phyloP scores from a whole-genome alignment of 1,284 basidiomycete species.

The Cronartium quercuum region DNA sequence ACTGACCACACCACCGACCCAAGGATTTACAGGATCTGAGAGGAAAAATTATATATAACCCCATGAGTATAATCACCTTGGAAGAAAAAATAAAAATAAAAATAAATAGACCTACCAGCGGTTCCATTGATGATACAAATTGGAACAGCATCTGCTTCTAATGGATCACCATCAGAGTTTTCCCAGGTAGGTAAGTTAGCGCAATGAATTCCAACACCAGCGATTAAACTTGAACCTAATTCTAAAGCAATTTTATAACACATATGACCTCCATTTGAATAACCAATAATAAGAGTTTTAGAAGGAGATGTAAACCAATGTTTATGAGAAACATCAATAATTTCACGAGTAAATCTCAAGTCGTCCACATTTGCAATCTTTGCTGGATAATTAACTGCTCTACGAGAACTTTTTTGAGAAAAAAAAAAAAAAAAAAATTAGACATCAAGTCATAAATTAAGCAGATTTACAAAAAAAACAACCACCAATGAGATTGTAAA shows the following conservation, averaged over 20 bases:
- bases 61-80: background rate
- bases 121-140: constrained; percentile 34
- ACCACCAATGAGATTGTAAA: background rate
- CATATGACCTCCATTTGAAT: constrained; percentile 34
- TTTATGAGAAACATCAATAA: constrained; percentile 16
- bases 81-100: constrained; percentile 1
- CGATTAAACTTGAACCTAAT: constrained; percentile 25
- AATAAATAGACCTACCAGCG: constrained; percentile 2
- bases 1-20: constrained; percentile 24
- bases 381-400: constrained; percentile 17
- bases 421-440: background rate
- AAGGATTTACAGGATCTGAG: constrained; percentile 31
- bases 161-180: constrained; percentile 22
- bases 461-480: background rate
- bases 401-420: constrained; percentile 13
- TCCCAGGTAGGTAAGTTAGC: constrained; percentile 20
- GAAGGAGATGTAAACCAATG: constrained; percentile 5
- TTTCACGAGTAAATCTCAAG: constrained; percentile 18
- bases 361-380: constrained; percentile 22
- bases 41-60: background rate
- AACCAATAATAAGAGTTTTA: constrained; percentile 17
- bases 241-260: constrained; percentile 20
- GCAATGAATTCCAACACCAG: constrained; percentile 17
- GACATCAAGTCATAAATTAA: background rate
- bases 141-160: constrained; percentile 8